Evolutionary conservation across 805 yeast species (phyloP).

Genomic region (Kodamaea kakaduensis): DNA sequence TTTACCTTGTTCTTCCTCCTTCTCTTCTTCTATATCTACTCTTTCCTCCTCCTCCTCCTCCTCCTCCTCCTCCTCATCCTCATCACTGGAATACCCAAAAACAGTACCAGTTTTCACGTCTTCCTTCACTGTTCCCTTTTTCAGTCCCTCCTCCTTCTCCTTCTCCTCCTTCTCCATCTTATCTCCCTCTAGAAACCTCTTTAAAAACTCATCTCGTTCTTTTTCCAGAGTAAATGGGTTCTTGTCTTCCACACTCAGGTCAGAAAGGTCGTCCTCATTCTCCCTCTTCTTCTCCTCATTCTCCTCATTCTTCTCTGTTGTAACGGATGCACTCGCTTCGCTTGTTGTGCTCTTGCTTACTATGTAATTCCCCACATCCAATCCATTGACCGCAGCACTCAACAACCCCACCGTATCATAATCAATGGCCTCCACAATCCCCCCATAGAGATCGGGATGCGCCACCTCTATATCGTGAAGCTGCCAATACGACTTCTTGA

Average conservation of each 20-base stretch:
- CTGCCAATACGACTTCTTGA: slow-evolving; percentile 31
- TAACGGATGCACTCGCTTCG: too few species aligned
- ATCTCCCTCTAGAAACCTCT: slow-evolving; percentile 18
- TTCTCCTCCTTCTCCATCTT: slow-evolving; percentile 13
- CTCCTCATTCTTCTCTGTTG: slow-evolving; percentile 3
- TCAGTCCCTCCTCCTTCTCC: slow-evolving; percentile 6
- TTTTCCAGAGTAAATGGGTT: not conserved
- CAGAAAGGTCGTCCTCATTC: not conserved
- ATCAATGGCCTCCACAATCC: slow-evolving; percentile 21
- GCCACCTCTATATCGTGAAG: slow-evolving; percentile 20
- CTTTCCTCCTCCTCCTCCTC: slow-evolving; percentile 6
- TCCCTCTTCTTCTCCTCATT: slow-evolving; percentile 11
- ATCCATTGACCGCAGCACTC: slow-evolving; percentile 19
- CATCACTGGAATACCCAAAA: slow-evolving; percentile 1
- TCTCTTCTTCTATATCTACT: not conserved
- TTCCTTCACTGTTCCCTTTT: slow-evolving; percentile 4
- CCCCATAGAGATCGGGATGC: slow-evolving; percentile 6
- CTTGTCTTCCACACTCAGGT: not conserved
- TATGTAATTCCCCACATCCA: slow-evolving; percentile 6
- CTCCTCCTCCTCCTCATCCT: slow-evolving; percentile 6
- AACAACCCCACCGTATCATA: slow-evolving; percentile 28
- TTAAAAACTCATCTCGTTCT: slow-evolving; percentile 12
- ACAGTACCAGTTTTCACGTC: not conserved
- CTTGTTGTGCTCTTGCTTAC: slow-evolving; percentile 5
- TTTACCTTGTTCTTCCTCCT: not conserved